Conservation (phyloP, 495 filamentous ascomycete species). For the Xylaria scruposa region DNA sequence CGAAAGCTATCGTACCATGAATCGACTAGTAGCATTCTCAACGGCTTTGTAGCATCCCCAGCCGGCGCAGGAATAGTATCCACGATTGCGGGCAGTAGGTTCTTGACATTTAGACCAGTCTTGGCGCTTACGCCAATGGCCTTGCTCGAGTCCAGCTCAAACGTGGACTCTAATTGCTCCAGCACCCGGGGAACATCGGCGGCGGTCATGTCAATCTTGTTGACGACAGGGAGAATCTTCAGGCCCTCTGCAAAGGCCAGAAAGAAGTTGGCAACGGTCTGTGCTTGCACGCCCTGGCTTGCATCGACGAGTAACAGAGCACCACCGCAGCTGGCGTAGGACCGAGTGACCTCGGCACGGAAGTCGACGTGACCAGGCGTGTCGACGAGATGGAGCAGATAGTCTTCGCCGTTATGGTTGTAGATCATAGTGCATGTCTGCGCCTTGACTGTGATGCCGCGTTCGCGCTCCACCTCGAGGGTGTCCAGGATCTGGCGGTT, state of each 20-base stretch:
- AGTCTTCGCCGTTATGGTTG: conserved; percentile 82
- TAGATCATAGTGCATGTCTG: conserved; percentile 99
- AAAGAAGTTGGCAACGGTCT: conserved; percentile 98
- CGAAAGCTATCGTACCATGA: conserved; percentile 98
- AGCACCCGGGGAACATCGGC: conserved; percentile 85
- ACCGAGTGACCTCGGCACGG: conserved; percentile 90
- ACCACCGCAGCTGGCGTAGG: conserved; percentile 94
- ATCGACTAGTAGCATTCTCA: conserved; percentile 89
- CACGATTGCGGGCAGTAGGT: conserved; percentile 82
- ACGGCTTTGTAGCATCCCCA: conserved; percentile 71
- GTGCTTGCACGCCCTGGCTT: conserved; percentile 89
- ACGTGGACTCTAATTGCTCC: conserved; percentile 81
- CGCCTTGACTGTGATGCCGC: conserved; percentile 97
- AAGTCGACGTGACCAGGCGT: conserved; percentile 99
- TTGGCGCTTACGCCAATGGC: conserved; percentile 92
- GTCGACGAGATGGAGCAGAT: conserved; percentile 93
- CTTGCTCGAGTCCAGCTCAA: conserved; percentile 82
- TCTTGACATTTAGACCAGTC: conserved; percentile 84
- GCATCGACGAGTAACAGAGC: conserved; percentile 93
- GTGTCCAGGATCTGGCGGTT: conserved; percentile 98
- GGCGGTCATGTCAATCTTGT: conserved; percentile 91
- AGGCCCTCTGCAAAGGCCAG: conserved; percentile 92
- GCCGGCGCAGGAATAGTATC: conserved; percentile 81
- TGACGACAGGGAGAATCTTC: conserved; percentile 86
- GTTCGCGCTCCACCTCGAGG: conserved; percentile 92